phyloP scores from a whole-genome alignment of 148 eudicot species.

The Camellia japonica region DNA sequence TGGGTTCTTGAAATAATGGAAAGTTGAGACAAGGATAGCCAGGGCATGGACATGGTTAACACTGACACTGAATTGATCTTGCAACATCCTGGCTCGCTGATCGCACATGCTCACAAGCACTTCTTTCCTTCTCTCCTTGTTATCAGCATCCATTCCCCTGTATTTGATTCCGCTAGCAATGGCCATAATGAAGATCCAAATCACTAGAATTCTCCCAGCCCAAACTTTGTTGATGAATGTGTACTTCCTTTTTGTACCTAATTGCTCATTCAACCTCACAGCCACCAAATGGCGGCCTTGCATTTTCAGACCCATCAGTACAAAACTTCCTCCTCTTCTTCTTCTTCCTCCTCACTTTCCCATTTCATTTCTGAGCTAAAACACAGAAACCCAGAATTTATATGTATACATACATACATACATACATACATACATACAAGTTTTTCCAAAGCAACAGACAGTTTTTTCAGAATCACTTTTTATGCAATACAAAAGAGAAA shows the following conservation, averaged over 20 bases:
- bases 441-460: constrained; percentile 14
- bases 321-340: neutral
- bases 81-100: constrained; percentile 66
- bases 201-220: constrained; percentile 19
- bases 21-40: constrained; percentile 58
- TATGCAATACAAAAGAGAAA: constrained; percentile 19
- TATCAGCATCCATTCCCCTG: constrained; percentile 36
- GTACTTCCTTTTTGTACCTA: constrained; percentile 43
- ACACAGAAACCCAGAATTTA: constrained; percentile 13
- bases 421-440: too few species aligned
- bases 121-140: constrained; percentile 44
- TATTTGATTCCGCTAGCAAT: constrained; percentile 25
- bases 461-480: constrained; percentile 22
- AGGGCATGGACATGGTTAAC: constrained; percentile 78
- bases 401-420: neutral
- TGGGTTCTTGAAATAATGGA: constrained; percentile 15
- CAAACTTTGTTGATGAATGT: constrained; percentile 22
- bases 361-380: constrained; percentile 25
- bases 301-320: constrained; percentile 39
- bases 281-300: constrained; percentile 46
- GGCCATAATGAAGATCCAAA: constrained; percentile 30
- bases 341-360: neutral
- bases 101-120: constrained; percentile 55
- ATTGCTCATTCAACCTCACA: constrained; percentile 38
- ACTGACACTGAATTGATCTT: constrained; percentile 68